Conservation (phyloP, 345 rosid genomes). For the Citropsis articulata region DNA sequence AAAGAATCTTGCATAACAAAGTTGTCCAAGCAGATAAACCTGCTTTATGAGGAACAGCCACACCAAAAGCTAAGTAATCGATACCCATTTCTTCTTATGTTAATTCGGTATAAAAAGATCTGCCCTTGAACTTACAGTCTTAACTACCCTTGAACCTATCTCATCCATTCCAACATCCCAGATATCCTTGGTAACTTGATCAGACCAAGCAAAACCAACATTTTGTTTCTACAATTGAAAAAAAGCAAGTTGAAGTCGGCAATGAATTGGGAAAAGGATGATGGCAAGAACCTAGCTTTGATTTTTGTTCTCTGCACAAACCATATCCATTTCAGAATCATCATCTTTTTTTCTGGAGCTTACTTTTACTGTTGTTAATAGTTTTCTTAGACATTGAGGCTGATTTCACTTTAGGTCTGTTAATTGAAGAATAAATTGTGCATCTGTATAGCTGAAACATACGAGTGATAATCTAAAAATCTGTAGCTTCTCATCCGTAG, state of each 20-base stretch:
- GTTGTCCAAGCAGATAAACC: not conserved
- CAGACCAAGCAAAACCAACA: not conserved
- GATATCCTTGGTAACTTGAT: not conserved
- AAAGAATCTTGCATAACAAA: not conserved
- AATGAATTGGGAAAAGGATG: too few species aligned
- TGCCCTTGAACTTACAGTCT: not conserved
- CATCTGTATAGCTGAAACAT: not conserved
- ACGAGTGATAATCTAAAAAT: not conserved
- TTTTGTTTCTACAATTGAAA: not conserved
- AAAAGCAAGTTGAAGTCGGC: too few species aligned
- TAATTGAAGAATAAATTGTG: not conserved
- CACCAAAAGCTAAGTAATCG: not conserved
- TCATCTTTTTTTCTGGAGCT: not conserved
- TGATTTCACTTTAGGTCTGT: not conserved
- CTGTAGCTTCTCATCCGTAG: not conserved
- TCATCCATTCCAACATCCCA: not conserved
- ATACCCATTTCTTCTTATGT: not conserved
- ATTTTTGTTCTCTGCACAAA: not conserved
- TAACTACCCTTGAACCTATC: not conserved
- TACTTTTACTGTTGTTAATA: not conserved
- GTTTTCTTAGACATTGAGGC: not conserved
- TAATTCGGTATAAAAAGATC: not conserved
- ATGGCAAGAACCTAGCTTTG: not conserved
- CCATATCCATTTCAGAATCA: not conserved
- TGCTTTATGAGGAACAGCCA: not conserved